Conservation (phyloP, 2,329 filamentous ascomycete genomes). For the Fusarium pininemorale region DNA sequence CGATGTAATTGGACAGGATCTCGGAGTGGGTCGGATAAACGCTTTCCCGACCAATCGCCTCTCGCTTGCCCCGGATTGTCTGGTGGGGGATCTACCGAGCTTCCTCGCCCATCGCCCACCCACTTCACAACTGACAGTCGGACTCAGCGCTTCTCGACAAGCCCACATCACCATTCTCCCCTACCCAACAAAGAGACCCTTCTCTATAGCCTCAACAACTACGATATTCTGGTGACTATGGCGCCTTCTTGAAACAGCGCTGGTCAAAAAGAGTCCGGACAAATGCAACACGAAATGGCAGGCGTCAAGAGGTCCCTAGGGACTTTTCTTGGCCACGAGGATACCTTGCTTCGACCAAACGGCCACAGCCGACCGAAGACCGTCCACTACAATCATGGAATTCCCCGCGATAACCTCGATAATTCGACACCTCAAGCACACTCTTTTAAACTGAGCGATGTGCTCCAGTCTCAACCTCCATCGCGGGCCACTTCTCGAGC, state of each 20-base stretch:
- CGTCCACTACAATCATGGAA: slow-evolving; percentile 13
- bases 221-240: slow-evolving; percentile 13
- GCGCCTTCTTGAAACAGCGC: slow-evolving; percentile 14
- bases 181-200: neutral
- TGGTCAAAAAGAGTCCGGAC: slow-evolving; percentile 36
- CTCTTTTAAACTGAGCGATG: slow-evolving; percentile 15
- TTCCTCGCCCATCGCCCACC: neutral
- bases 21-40: slow-evolving; percentile 35
- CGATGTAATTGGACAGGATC: slow-evolving; percentile 22
- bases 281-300: slow-evolving; percentile 41
- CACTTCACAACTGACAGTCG: slow-evolving; percentile 3
- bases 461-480: slow-evolving; percentile 11
- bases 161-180: slow-evolving; percentile 1
- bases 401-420: slow-evolving; percentile 24
- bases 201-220: neutral
- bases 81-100: slow-evolving; percentile 31
- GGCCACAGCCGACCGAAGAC: slow-evolving; percentile 25
- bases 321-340: slow-evolving; percentile 46
- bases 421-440: slow-evolving; percentile 24
- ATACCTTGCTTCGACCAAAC: slow-evolving; percentile 30
- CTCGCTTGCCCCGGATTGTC: slow-evolving; percentile 2
- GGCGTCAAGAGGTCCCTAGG: slow-evolving; percentile 54
- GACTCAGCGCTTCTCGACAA: slow-evolving; percentile 12
- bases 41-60: slow-evolving; percentile 37
- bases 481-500: neutral